These are phyloP conservation scores for Barnettozyma populi DNA, from an alignment of 805 yeast genomes.

Conservation along the genomic window DNA sequence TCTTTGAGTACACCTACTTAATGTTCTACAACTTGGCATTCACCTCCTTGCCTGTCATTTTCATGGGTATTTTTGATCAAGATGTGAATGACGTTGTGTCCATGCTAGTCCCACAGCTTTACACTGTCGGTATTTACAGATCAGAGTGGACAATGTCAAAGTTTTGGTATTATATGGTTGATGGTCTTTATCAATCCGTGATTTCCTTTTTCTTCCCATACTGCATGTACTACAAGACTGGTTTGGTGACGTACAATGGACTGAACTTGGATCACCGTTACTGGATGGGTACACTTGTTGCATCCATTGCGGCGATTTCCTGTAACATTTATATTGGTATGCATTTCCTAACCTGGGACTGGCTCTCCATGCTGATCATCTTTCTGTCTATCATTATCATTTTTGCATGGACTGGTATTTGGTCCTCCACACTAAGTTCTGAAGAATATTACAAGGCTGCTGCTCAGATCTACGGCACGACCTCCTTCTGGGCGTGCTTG, in stretches of 20 bases:
- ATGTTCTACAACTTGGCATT: slow-evolving; percentile 81
- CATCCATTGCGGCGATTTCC: slow-evolving; percentile 59
- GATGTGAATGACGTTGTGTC: slow-evolving; percentile 70
- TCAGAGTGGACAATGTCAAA: slow-evolving; percentile 65
- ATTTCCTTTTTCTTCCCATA: slow-evolving; percentile 73
- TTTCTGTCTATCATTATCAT: slow-evolving; percentile 53
- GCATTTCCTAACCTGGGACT: slow-evolving; percentile 79
- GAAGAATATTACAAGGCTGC: slow-evolving; percentile 66
- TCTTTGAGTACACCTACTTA: slow-evolving; percentile 72
- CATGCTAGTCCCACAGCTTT: slow-evolving; percentile 67
- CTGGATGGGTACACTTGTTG: slow-evolving; percentile 63
- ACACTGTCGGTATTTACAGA: slow-evolving; percentile 67
- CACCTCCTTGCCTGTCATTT: slow-evolving; percentile 75
- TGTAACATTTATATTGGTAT: slow-evolving; percentile 62
- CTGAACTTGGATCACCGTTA: slow-evolving; percentile 64
- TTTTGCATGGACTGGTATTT: slow-evolving; percentile 75
- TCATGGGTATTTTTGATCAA: slow-evolving; percentile 75
- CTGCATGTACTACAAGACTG: slow-evolving; percentile 39
- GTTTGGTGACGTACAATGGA: slow-evolving; percentile 46
- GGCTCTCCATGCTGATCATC: slow-evolving; percentile 55
- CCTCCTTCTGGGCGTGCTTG: slow-evolving; percentile 62
- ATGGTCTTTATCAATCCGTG: slow-evolving; percentile 71
- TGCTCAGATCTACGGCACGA: slow-evolving; percentile 54
- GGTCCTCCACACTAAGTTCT: slow-evolving; percentile 53
- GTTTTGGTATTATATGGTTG: slow-evolving; percentile 69